Base-by-base conservation (phyloP, 106 monocot species). In the Agapanthus africanus region DNA sequence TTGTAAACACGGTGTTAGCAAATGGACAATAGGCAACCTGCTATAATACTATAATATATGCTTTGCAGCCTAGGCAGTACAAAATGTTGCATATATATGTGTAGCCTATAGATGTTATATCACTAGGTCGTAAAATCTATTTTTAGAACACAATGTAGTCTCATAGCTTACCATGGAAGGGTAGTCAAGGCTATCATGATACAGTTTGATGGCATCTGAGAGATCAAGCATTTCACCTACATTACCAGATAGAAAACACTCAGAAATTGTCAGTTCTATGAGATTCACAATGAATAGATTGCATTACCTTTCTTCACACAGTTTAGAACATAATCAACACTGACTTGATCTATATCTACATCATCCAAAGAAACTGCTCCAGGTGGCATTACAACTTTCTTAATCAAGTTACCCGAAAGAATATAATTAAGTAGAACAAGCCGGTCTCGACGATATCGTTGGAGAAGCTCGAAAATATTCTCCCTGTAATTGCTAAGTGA, bases 321-420 rank as follows among this genome's bases (percentile, higher is more conserved):
- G 46, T 90, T 92, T 19, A 97, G 86, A n/a, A 89, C 92, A 68
- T 90, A 97, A 81, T 97, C 97, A 40, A 87, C 76, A 68, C 92
- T 97, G 63, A 97, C 79, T 77, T 87, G 89, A 80, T 92, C 89
- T 23, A 97, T 72, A 69, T 92, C 89, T 18, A 97, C 65, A 57
- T 97, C 92, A 65, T 97, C 92, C 64, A 97, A 67, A 26, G 89
- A 82, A 41, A 86, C 72, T 1, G 87, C 89, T 38, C 97, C 97
- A 9, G 97, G 92, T n/a, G 97, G 97, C 80, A 97, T 76, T 40
- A 90, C 80, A 37, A 97, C 92, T 79, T 97, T 97, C 80, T 92
- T 97, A 39, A 97, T 87, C 78, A 97, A 77, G 80, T 76, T 97
- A 41, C 97, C 88, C 33, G 91, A 97, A 30, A 97, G 73, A 65